Base-by-base conservation (phyloP, 805 yeast genomes). In the Schwanniomyces polymorphus region DNA sequence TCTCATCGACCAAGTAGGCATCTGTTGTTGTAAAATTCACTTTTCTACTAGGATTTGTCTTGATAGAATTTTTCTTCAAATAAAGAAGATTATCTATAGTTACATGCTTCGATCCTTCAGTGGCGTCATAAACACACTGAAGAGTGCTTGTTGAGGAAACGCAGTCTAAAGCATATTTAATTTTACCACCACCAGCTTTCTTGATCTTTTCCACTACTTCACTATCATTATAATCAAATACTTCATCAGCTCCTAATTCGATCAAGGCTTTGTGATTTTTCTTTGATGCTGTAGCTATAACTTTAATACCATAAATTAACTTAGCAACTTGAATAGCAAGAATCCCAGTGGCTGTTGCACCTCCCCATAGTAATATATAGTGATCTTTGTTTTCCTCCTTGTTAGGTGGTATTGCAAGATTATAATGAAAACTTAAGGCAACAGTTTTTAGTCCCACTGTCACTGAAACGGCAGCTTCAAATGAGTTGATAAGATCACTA, bases 281-380 rank as follows among this genome's bases (percentile, higher is more conserved):
- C 47, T 65, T 58, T 2, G 84, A 78, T 10, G 86, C 83, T 38
- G 80, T 76, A 11, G 67, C 54, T 7, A 65, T 45, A 3, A 71
- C 71, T 16, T 62, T 63, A 18, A 67, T 43, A 7, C 71, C 73
- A 44, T 52, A 68, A 7, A 78, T 49, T 29, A 69, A 58, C 54
- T 78, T 79, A 14, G 60, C 59, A 39, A 83, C 52, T 69, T 86
- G 91, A 45, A 84, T 75, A 9, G 82, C 80, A 21, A 69, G 41
- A 43, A 68, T 71, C 23, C 90, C 91, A 9, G 84, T 74, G 16
- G 86, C 76, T 17, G 87, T 75, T n/a, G 88, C 80, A 52, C 86
- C 91, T 57, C 86, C 85, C 84, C 85, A 81, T 40, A 83, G 67
- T 42, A 83, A 58, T 31, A 82, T 58, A 50, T 68, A 68, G 48